Evolutionary conservation across 345 rosid genomes (phyloP).

Genomic region (Citrus australasica): DNA sequence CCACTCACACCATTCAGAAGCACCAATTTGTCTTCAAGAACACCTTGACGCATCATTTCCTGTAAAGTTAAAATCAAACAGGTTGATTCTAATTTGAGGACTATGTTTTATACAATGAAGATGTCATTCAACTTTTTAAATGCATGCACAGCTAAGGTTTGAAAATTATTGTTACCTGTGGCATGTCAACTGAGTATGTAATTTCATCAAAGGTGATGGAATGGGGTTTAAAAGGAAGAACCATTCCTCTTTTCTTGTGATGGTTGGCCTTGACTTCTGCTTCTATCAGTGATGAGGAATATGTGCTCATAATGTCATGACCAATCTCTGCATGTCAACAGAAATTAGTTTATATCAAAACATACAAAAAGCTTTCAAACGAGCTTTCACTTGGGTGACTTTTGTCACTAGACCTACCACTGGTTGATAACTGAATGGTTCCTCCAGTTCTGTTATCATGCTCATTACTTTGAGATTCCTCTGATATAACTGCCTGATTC

Average conservation of each 20-base stretch:
- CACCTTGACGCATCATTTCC: conserved; percentile 64
- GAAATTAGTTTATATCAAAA: too few species aligned
- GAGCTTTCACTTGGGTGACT: not conserved
- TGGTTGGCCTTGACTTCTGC: not conserved
- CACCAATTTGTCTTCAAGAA: conserved; percentile 53
- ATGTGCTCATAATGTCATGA: not conserved
- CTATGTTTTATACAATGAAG: not conserved
- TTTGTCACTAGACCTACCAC: not conserved
- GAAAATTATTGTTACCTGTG: conserved; percentile 26
- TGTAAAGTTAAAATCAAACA: conserved; percentile 14
- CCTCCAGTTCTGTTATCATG: not conserved
- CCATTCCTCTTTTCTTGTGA: conserved; percentile 38
- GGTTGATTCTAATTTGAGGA: not conserved
- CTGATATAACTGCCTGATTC: not conserved
- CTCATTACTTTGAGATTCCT: not conserved
- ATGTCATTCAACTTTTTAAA: not conserved
- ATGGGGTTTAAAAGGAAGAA: conserved; percentile 42
- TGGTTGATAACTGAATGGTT: not conserved
- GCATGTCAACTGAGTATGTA: conserved; percentile 45
- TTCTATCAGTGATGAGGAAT: not conserved
- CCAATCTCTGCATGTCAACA: not conserved
- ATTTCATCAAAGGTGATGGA: conserved; percentile 40
- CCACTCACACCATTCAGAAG: conserved; percentile 74
- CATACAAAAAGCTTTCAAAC: not conserved
- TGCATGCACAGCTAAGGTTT: not conserved